Evolutionary conservation across 78 protist species (phyloP).

Genomic region (Speleostelium caveatum): DNA sequence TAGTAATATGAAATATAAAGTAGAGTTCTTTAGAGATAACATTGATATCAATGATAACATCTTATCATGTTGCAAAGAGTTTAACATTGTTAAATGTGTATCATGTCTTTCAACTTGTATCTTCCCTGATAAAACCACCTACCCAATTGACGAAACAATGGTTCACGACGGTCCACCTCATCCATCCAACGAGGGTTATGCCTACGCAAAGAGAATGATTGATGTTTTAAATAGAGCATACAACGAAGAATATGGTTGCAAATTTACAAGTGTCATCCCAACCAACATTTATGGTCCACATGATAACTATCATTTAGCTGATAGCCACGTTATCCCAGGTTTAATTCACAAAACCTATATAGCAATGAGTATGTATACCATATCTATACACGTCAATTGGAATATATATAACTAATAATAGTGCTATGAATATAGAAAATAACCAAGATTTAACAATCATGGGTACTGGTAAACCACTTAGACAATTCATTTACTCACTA

Average conservation of each 20-base stretch:
- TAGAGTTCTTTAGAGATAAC: constrained; percentile 87
- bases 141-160: constrained; percentile 97
- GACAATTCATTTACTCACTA: constrained; percentile 93
- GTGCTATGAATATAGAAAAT: not conserved
- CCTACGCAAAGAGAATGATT: constrained; percentile 96
- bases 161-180: constrained; percentile 96
- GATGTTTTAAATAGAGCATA: constrained; percentile 88
- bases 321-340: constrained; percentile 95
- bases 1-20: constrained; percentile 89
- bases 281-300: constrained; percentile 94
- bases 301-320: constrained; percentile 91
- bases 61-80: constrained; percentile 67
- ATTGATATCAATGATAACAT: constrained; percentile 91
- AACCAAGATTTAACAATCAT: constrained; percentile 77
- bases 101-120: constrained; percentile 95
- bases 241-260: constrained; percentile 86
- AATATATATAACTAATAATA: not conserved
- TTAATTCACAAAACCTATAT: constrained; percentile 90
- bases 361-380: constrained; percentile 73
- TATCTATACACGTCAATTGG: not conserved
- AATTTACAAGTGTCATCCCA: constrained; percentile 93
- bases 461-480: constrained; percentile 94
- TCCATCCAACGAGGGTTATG: constrained; percentile 93
- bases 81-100: constrained; percentile 85
- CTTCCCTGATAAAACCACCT: constrained; percentile 97